Conservation (phyloP, 192 early-diverging fungal genomes). For the Gorgonomyces haynaldii region DNA sequence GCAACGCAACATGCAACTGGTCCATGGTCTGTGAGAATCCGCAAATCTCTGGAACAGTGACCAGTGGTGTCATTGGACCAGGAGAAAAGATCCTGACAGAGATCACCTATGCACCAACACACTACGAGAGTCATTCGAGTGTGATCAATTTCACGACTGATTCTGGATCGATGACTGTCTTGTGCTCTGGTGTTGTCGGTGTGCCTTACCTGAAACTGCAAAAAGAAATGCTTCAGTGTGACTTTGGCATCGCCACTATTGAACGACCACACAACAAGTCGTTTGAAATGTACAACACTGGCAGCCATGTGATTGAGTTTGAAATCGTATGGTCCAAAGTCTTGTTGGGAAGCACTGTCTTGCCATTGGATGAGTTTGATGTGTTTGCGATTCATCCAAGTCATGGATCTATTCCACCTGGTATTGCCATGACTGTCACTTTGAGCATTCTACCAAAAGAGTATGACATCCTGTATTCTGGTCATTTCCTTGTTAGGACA, state of each 20-base stretch:
- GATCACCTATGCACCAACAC: constrained; percentile 33
- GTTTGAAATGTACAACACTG: constrained; percentile 38
- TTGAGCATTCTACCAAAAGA: constrained; percentile 35
- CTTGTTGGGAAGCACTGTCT: constrained; percentile 21
- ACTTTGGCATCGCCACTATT: constrained; percentile 47
- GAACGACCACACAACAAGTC: constrained; percentile 29
- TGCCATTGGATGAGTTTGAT: constrained; percentile 37
- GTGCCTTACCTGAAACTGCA: constrained; percentile 44
- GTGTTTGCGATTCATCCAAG: constrained; percentile 44
- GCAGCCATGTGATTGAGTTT: constrained; percentile 37
- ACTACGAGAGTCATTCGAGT: constrained; percentile 32
- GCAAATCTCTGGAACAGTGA: constrained; percentile 20
- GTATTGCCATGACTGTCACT: constrained; percentile 13
- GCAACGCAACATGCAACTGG: constrained; percentile 51
- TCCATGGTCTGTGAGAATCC: constrained; percentile 12
- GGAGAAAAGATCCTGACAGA: constrained; percentile 29
- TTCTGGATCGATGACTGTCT: constrained; percentile 33
- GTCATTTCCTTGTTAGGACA: constrained; percentile 32
- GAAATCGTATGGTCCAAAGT: constrained; percentile 27
- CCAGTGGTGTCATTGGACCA: constrained; percentile 26
- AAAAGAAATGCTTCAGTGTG: constrained; percentile 17
- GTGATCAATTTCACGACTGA: constrained; percentile 43
- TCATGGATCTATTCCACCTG: constrained; percentile 30
- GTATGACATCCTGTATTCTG: constrained; percentile 31
- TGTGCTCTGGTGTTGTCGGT: constrained; percentile 49